phyloP scores from a whole-genome alignment of 805 yeast genomes.

The Wickerhamia fluorescens region DNA sequence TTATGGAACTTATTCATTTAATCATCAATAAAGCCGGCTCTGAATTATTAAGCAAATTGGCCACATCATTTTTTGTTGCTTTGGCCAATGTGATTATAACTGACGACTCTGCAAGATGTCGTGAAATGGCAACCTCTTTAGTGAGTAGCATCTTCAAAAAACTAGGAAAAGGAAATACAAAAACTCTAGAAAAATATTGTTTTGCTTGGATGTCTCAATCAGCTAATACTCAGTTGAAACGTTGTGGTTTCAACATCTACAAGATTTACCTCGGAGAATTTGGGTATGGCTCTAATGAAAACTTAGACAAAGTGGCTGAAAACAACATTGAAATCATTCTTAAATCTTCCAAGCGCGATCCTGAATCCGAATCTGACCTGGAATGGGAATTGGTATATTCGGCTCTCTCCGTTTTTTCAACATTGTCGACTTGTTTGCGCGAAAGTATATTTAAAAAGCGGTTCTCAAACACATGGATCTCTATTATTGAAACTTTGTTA shows the following conservation, averaged over 20 bases:
- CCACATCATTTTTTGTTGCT: slow-evolving; percentile 77
- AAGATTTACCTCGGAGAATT: slow-evolving; percentile 49
- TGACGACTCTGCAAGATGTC: slow-evolving; percentile 72
- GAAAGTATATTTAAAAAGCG: slow-evolving; percentile 17
- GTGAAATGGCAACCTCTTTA: slow-evolving; percentile 72
- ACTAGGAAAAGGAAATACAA: slow-evolving; percentile 29
- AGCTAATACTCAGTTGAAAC: slow-evolving; percentile 43
- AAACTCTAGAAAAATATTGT: slow-evolving; percentile 34
- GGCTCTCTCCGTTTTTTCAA: slow-evolving; percentile 46
- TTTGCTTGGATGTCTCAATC: slow-evolving; percentile 53
- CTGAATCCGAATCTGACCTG: slow-evolving; percentile 30
- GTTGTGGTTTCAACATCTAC: slow-evolving; percentile 72
- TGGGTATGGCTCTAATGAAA: slow-evolving; percentile 32
- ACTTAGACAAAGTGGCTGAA: slow-evolving; percentile 35
- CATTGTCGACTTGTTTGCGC: slow-evolving; percentile 33
- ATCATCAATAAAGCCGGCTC: slow-evolving; percentile 60
- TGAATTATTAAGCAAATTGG: slow-evolving; percentile 50
- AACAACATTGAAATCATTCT: slow-evolving; percentile 18
- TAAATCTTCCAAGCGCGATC: slow-evolving; percentile 26
- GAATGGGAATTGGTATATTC: slow-evolving; percentile 79
- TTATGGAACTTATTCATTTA: slow-evolving; percentile 75
- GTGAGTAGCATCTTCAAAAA: slow-evolving; percentile 48
- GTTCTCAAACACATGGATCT: slow-evolving; percentile 42
- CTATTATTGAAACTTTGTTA: slow-evolving; percentile 48
- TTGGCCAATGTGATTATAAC: slow-evolving; percentile 69